A percentile compares a stretch with the other conserved stretches of the same genome.
phyloP scores from a whole-genome alignment of 257 asterid species.

The Solanum phureja region DNA sequence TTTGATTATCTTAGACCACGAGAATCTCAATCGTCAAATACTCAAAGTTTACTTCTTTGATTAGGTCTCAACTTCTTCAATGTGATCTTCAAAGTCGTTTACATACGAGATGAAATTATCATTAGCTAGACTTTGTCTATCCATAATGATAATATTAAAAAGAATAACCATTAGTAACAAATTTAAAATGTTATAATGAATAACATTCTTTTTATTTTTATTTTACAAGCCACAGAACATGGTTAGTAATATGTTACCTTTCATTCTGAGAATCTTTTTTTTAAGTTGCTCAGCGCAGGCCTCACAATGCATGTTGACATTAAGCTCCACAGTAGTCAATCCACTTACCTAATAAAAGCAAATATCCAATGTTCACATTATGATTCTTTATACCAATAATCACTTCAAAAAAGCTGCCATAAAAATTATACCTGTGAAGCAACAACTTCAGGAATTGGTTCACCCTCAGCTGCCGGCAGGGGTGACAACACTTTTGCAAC shows the following conservation, averaged over 20 bases:
- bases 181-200: too few species aligned
- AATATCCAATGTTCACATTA: not conserved
- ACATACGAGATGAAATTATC: not conserved
- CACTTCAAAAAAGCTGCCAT: not conserved
- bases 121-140: not conserved
- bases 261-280: slow-evolving; percentile 81
- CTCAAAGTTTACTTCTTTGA: not conserved
- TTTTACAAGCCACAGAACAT: not conserved
- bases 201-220: too few species aligned
- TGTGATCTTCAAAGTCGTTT: not conserved
- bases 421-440: slow-evolving; percentile 54
- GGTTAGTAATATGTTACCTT: slow-evolving; percentile 28
- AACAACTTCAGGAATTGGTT: slow-evolving; percentile 62
- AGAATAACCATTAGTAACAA: too few species aligned
- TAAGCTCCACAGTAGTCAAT: slow-evolving; percentile 48
- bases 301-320: slow-evolving; percentile 83
- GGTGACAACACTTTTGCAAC: slow-evolving; percentile 62
- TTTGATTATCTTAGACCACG: not conserved
- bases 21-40: not conserved
- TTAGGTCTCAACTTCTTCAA: not conserved
- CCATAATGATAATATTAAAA: not conserved
- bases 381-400: not conserved
- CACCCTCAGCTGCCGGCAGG: slow-evolving; percentile 53
- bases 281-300: slow-evolving; percentile 84
- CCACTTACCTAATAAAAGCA: slow-evolving; percentile 41